Evolutionary conservation across 305 asterid genomes (phyloP).

Genomic region (Striga hermonthica): DNA sequence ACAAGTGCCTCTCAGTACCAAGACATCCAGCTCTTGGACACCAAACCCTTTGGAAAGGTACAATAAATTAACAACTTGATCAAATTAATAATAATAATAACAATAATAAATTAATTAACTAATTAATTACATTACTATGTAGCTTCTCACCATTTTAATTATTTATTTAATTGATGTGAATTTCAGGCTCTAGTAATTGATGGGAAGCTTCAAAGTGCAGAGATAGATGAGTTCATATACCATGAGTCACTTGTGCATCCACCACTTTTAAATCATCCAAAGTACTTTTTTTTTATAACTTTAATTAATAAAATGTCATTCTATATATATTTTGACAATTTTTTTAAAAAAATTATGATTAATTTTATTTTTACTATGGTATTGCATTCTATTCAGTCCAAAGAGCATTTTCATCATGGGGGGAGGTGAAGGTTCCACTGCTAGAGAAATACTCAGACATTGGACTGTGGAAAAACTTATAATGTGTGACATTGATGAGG

Average conservation of each 20-base stretch:
- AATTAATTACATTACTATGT: no score
- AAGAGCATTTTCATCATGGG: slow-evolving; percentile 86
- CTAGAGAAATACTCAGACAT: slow-evolving; percentile 90
- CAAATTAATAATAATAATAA: not conserved
- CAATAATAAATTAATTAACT: no score
- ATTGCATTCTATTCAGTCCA: slow-evolving; percentile 51
- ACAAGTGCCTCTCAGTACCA: slow-evolving; percentile 85
- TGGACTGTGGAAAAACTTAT: slow-evolving; percentile 67
- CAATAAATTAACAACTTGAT: not conserved
- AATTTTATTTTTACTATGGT: not conserved
- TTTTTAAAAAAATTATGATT: not conserved
- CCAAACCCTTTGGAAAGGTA: slow-evolving; percentile 95
- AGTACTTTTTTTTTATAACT: slow-evolving; percentile 35
- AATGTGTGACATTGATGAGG: slow-evolving; percentile 98
- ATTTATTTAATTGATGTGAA: not conserved
- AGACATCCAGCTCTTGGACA: slow-evolving; percentile 90
- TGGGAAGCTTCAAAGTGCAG: slow-evolving; percentile 97
- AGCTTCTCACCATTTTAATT: not conserved
- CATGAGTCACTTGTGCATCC: slow-evolving; percentile 96
- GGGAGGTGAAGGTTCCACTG: slow-evolving; percentile 99
- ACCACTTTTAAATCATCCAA: slow-evolving; percentile 64
- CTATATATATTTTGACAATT: not conserved
- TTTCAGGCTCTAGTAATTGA: slow-evolving; percentile 84
- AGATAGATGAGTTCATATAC: slow-evolving; percentile 88
- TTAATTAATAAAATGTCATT: not conserved